Conservation (phyloP, 1,139 yeast species). For the Debaryomyces robertsiae region DNA sequence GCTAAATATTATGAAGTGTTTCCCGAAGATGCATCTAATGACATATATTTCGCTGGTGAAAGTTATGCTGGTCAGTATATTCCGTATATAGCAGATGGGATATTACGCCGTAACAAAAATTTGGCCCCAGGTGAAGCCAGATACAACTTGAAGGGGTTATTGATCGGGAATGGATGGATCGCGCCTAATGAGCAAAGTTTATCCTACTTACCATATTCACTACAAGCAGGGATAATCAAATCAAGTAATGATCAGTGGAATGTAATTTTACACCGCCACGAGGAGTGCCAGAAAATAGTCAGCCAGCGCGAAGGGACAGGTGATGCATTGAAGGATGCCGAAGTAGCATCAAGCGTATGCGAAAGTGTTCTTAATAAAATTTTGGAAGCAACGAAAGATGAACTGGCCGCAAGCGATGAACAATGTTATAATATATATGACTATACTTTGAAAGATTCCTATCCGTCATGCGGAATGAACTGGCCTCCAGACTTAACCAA, state of each 20-base stretch:
- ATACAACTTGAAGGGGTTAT: constrained; percentile 61
- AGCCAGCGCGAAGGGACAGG: constrained; percentile 32
- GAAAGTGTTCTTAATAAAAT: constrained; percentile 47
- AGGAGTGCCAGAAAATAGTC: constrained; percentile 60
- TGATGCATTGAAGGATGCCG: constrained; percentile 25
- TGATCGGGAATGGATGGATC: constrained; percentile 97
- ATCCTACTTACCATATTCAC: constrained; percentile 74
- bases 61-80: constrained; percentile 97
- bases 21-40: constrained; percentile 69
- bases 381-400: constrained; percentile 38
- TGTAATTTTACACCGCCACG: constrained; percentile 52
- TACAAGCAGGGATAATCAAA: constrained; percentile 59
- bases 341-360: constrained; percentile 48
- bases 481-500: constrained; percentile 82
- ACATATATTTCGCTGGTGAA: constrained; percentile 86
- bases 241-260: constrained; percentile 40
- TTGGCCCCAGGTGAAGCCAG: constrained; percentile 20
- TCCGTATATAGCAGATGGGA: constrained; percentile 77
- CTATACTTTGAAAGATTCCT: constrained; percentile 66
- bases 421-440: constrained; percentile 85
- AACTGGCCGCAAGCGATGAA: constrained; percentile 29
- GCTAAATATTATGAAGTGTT: constrained; percentile 67
- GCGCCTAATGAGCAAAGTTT: constrained; percentile 85
- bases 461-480: constrained; percentile 87
- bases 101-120: constrained; percentile 51